Evolutionary conservation across 176 grass and related monocot species (phyloP), one percentile per base, ranked within the genome.

Genomic region (Bromus sterilis): DNA sequence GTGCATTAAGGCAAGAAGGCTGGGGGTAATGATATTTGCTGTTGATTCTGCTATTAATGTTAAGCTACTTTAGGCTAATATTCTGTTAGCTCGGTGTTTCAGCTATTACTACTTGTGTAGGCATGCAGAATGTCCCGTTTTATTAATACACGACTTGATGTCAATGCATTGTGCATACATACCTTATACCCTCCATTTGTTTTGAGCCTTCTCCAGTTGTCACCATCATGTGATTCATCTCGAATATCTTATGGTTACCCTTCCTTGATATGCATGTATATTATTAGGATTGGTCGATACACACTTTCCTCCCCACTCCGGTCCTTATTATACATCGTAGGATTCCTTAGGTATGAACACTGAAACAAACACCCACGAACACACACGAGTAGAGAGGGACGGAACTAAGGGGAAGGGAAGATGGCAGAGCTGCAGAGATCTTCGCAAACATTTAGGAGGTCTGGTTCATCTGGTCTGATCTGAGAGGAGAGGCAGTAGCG

Each of bases 391-490:
- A 60, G 51, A 41, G 70, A 49, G 18, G 68, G n/a, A 10, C 44
- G 3, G 26, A 40, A 44, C 5, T 60, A 56, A 66, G 71, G 39
- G 59, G 43, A 74, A 33, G 62, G 29, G 56, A 44, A 77, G 29
- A 92, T 90, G 87, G 87, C 78, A n/a, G 86, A 73, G 20, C 84
- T 93, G 35, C 87, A 93, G 81, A 87, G 91, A 77, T 93, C 84
- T 60, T 77, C 79, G 18, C 84, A 76, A 71, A 93, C 87, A 60
- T 93, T 93, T 57, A 73, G 87, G 77, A 71, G 87, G 62, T 87
- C 91, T 20, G 84, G 87, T 30, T 93, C 91, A 16, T 93, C 91
- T 16, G 91, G 91, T 58, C 18, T 90, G 84, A 85, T 90, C 16
- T 90, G 91, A 87, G 81, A 89, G 35, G 83, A 79, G 20, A 79